A percentile compares a stretch with the other conserved stretches of the same genome.
phyloP scores from a whole-genome alignment of 164 flowering plant genomes.

The Vitis riparia region DNA sequence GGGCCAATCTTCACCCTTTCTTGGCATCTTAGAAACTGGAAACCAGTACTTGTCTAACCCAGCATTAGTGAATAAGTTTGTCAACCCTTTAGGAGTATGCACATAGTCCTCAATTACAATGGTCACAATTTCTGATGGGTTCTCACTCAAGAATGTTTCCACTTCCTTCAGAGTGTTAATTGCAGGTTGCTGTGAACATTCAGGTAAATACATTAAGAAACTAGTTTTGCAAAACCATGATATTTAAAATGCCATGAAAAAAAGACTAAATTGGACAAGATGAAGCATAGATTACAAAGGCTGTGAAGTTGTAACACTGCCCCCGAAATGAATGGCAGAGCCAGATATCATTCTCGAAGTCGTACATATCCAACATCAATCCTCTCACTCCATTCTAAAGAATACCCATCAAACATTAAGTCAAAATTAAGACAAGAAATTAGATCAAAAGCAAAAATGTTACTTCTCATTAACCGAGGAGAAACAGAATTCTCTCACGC shows the following conservation, averaged over 20 bases:
- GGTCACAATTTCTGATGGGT: slow-evolving; percentile 87
- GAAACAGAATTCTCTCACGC: neutral
- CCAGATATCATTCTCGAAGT: slow-evolving; percentile 87
- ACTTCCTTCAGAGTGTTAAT: slow-evolving; percentile 91
- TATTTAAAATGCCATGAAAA: neutral
- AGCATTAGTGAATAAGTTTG: slow-evolving; percentile 73
- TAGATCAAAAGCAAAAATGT: neutral
- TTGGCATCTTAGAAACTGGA: slow-evolving; percentile 91
- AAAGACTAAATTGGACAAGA: slow-evolving; percentile 1
- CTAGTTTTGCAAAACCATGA: neutral
- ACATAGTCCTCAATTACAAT: slow-evolving; percentile 98
- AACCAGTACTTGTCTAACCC: slow-evolving; percentile 86
- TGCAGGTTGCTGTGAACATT: slow-evolving; percentile 76
- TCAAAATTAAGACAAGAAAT: neutral
- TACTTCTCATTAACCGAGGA: neutral
- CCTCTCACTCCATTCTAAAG: slow-evolving; percentile 97
- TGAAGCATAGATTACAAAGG: slow-evolving; percentile 64
- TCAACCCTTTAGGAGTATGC: slow-evolving; percentile 83
- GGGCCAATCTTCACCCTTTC: slow-evolving; percentile 92
- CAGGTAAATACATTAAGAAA: slow-evolving; percentile 2
- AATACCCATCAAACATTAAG: slow-evolving; percentile 16
- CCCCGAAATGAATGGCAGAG: slow-evolving; percentile 95
- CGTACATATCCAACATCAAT: slow-evolving; percentile 99
- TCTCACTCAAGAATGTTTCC: slow-evolving; percentile 71
- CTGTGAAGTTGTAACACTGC: slow-evolving; percentile 92